Evolutionary conservation across 306 rosid genomes (phyloP).

Genomic region (Castanea sativa): DNA sequence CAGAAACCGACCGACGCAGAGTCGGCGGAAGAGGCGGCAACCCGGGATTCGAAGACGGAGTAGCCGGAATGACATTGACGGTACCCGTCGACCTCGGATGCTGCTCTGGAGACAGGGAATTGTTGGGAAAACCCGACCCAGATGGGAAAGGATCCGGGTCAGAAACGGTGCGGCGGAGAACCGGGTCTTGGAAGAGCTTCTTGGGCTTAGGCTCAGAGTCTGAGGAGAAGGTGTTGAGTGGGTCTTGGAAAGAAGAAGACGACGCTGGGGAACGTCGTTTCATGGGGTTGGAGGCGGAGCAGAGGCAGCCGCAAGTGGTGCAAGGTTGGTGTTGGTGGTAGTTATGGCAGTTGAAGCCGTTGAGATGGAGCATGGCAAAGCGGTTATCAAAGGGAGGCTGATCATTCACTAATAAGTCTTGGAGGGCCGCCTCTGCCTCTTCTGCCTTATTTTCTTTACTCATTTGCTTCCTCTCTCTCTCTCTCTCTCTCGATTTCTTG

Average conservation of each 20-base stretch:
- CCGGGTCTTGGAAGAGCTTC: conserved; percentile 21
- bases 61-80: not conserved
- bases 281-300: conserved; percentile 7
- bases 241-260: conserved; percentile 6
- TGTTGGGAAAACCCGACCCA: not conserved
- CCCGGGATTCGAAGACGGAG: not conserved
- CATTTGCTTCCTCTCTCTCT: too few relatives aligned
- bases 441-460: not conserved
- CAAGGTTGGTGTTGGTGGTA: not conserved
- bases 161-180: conserved; percentile 30
- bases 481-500: too few relatives aligned
- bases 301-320: conserved; percentile 9
- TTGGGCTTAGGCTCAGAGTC: conserved; percentile 17
- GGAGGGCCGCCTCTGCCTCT: not conserved
- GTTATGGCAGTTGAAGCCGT: not conserved
- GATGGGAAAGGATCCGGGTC: conserved; percentile 8
- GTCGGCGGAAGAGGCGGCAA: conserved; percentile 3
- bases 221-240: not conserved
- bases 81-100: not conserved
- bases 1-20: not conserved
- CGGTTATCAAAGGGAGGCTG: not conserved
- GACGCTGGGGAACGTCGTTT: conserved; percentile 27
- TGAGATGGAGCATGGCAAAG: conserved; percentile 28
- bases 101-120: conserved; percentile 1
- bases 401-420: not conserved